Percentiles rank a stretch among this genome's conserved stretches.
phyloP scores from a whole-genome alignment of 305 asterid genomes.

The Rubia occidens region DNA sequence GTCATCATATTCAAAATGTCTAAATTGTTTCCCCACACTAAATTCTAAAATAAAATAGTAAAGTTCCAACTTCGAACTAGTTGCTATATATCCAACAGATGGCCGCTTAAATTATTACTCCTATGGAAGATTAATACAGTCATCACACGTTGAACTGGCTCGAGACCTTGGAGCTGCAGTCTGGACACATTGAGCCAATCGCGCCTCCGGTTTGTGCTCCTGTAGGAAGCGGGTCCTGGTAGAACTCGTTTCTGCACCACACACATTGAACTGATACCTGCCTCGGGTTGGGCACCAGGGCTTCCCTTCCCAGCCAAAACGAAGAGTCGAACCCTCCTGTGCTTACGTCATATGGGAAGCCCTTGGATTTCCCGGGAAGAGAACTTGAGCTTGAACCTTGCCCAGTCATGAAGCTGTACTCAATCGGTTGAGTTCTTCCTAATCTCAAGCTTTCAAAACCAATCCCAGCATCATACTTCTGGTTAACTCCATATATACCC shows the following conservation, averaged over 20 bases:
- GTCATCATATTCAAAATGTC: neutral
- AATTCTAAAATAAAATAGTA: neutral
- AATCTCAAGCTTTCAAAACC: constrained; percentile 32
- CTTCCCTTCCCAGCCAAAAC: constrained; percentile 59
- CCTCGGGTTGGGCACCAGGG: constrained; percentile 33
- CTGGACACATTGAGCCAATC: constrained; percentile 59
- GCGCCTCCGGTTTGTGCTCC: constrained; percentile 50
- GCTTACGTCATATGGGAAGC: constrained; percentile 28
- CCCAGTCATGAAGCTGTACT: constrained; percentile 58
- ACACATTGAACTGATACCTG: constrained; percentile 43
- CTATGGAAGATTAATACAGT: constrained; percentile 9
- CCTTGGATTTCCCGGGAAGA: constrained; percentile 44
- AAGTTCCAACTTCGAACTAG: neutral
- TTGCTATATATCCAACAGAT: constrained; percentile 1
- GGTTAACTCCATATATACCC: constrained; percentile 33
- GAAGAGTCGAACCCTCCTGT: constrained; percentile 42
- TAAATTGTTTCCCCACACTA: neutral
- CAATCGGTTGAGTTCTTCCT: constrained; percentile 49
- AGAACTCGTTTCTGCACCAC: constrained; percentile 62
- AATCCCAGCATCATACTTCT: constrained; percentile 23
- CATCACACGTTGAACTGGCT: constrained; percentile 29
- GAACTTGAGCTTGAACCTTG: constrained; percentile 42
- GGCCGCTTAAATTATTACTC: neutral
- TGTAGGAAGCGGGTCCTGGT: constrained; percentile 32
- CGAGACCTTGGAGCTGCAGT: constrained; percentile 52